A percentile compares a stretch with the other conserved stretches of the same genome.
phyloP scores from a whole-genome alignment of 768 basidiomycete genomes.

The Dacryopinax spathularia region DNA sequence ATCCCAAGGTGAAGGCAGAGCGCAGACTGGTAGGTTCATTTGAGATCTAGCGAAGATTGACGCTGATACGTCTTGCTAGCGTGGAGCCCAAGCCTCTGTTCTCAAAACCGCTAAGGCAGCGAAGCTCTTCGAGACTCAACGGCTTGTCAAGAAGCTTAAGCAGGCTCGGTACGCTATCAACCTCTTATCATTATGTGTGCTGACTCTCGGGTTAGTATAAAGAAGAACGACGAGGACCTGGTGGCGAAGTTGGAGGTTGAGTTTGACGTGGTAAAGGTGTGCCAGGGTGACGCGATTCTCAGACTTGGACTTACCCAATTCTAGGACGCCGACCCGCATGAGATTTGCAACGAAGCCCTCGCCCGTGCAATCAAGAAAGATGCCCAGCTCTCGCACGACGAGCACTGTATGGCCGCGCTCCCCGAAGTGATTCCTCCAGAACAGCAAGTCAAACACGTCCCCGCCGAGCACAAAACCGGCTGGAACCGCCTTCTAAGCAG shows the following conservation, averaged over 20 bases:
- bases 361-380: not conserved
- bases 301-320: not conserved
- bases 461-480: not conserved
- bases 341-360: not conserved
- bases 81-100: not conserved
- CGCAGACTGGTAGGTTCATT: not conserved
- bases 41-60: not conserved
- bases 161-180: constrained; percentile 35
- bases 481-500: not conserved
- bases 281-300: not conserved
- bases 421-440: not conserved
- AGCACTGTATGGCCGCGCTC: not conserved
- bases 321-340: not conserved
- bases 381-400: not conserved
- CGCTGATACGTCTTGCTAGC: not conserved
- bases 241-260: constrained; percentile 19
- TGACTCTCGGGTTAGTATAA: not conserved
- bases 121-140: constrained; percentile 65
- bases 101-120: constrained; percentile 63
- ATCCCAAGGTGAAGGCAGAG: not conserved
- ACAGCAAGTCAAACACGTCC: not conserved
- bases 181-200: too few relatives aligned
- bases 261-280: constrained; percentile 24
- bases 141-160: constrained; percentile 70
- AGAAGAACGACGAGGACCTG: not conserved